These are phyloP conservation scores for Emergomyces orientalis DNA, from an alignment of 2,329 filamentous ascomycete species.

Conservation along the genomic window DNA sequence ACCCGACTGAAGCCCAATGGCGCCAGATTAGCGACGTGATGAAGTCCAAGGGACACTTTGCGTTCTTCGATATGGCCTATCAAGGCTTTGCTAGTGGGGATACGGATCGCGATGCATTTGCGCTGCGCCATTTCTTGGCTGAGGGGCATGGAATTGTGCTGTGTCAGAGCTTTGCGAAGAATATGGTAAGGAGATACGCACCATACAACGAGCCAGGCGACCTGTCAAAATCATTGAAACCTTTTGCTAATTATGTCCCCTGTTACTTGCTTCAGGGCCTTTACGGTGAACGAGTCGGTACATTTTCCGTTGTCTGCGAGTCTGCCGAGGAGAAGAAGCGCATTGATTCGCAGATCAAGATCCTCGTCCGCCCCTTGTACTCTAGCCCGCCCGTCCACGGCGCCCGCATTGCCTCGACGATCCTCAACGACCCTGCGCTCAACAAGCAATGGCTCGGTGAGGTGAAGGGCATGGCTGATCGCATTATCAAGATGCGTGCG, in stretches of 20 bases:
- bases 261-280: slow-evolving; percentile 55
- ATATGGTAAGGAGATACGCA: slow-evolving; percentile 60
- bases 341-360: slow-evolving; percentile 96
- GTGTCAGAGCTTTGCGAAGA: slow-evolving; percentile 95
- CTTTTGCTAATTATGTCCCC: neutral
- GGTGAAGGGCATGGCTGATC: slow-evolving; percentile 97
- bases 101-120: slow-evolving; percentile 86
- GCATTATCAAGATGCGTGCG: slow-evolving; percentile 96
- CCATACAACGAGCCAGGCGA: too few relatives aligned
- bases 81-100: slow-evolving; percentile 93
- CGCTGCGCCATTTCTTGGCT: slow-evolving; percentile 84
- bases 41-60: slow-evolving; percentile 78
- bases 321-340: slow-evolving; percentile 87
- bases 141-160: slow-evolving; percentile 83
- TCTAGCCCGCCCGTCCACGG: slow-evolving; percentile 97
- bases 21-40: slow-evolving; percentile 76
- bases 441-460: slow-evolving; percentile 93
- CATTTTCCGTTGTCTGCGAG: slow-evolving; percentile 84
- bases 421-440: slow-evolving; percentile 74
- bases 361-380: slow-evolving; percentile 91
- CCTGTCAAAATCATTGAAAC: too few relatives aligned
- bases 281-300: slow-evolving; percentile 95
- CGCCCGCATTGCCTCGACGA: slow-evolving; percentile 83
- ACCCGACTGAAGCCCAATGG: slow-evolving; percentile 89
- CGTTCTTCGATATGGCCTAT: slow-evolving; percentile 99